phyloP scores from a whole-genome alignment of 768 basidiomycete genomes.

The Lactarius deliciosus region DNA sequence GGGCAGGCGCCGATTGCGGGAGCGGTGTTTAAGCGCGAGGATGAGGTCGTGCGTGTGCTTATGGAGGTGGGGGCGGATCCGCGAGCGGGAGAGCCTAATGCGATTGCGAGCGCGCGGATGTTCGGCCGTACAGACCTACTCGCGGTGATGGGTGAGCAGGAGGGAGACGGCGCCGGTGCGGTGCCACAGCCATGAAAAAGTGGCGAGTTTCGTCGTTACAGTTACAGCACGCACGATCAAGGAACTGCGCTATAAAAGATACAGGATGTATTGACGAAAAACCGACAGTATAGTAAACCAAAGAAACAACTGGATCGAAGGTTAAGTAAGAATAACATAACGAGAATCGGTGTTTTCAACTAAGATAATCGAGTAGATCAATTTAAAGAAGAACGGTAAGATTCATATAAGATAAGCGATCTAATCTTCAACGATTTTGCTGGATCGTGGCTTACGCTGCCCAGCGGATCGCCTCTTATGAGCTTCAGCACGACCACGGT shows the following conservation, averaged over 20 bases:
- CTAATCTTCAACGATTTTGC: not conserved
- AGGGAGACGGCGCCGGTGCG: conserved; percentile 45
- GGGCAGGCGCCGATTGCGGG: conserved; percentile 75
- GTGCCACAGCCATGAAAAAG: conserved; percentile 1
- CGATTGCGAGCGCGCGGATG: conserved; percentile 66
- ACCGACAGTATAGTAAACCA: not conserved
- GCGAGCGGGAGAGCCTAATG: conserved; percentile 61
- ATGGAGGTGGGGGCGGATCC: conserved; percentile 57
- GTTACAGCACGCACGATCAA: not conserved
- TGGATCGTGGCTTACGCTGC: not conserved
- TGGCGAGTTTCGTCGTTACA: not conserved
- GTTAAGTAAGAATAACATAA: not conserved
- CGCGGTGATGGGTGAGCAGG: conserved; percentile 55
- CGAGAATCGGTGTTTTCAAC: not conserved
- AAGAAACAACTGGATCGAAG: not conserved
- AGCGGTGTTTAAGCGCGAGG: conserved; percentile 72
- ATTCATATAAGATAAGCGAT: not conserved
- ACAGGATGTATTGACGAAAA: not conserved
- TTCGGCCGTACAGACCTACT: conserved; percentile 60
- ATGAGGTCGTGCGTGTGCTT: conserved; percentile 60
- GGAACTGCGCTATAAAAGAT: not conserved
- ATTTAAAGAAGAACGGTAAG: not conserved
- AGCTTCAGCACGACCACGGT: conserved; percentile 21
- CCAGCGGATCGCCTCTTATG: conserved; percentile 9
- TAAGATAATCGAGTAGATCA: not conserved